Base-by-base conservation (phyloP, 352 stramenopile species). In the Phytophthora agathidicida region DNA sequence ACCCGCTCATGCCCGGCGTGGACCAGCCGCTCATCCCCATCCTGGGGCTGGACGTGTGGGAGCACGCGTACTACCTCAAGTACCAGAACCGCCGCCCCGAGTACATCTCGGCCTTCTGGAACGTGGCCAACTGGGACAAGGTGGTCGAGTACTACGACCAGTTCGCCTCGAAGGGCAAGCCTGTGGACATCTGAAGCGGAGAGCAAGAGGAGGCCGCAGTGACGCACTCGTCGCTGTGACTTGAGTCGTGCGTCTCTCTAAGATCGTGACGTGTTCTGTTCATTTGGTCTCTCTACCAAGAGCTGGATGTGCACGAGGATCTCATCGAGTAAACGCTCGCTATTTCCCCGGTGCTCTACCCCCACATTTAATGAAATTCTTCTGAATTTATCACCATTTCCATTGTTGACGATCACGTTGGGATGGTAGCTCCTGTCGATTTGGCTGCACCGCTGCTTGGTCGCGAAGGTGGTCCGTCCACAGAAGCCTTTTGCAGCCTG, bases 51-150 rank as follows among this genome's bases (percentile, higher is more conserved):
- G 94, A 99, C 73, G 93, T 98, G 35, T 99, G 96, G 96, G 95
- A 99, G 73, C 93, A 98, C 73, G 89, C 92, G 8, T 98, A 98
- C 75, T 98, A 98, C 86, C 83, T 98, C 55, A 97, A 98, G 80
- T 98, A 98, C 87, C 93, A 98, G 71, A 98, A 98, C 81, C 87
- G 91, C 46, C 85, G 94, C 57, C 89, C 94, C 14, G 92, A 98
- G 74, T 98, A 99, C 90, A 97, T 99, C 63, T 89, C 85, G 42
- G 97, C 96, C 61, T 98, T 97, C 80, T 99, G 96, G 96, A 99
- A 99, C 83, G 94, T 99, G 58, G 94, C 91, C 68, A 97, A 98
- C 87, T 98, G 89, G 89, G 85, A 96, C 75, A 93, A 95, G 79
- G 92, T 97, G 35, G 87, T 91, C 19, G 78, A 96, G 69, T 95